A percentile compares a stretch with the other conserved stretches of the same genome.
These are phyloP conservation scores for Darksidea phi DNA, from an alignment of 495 filamentous ascomycete genomes.

Conservation along the genomic window DNA sequence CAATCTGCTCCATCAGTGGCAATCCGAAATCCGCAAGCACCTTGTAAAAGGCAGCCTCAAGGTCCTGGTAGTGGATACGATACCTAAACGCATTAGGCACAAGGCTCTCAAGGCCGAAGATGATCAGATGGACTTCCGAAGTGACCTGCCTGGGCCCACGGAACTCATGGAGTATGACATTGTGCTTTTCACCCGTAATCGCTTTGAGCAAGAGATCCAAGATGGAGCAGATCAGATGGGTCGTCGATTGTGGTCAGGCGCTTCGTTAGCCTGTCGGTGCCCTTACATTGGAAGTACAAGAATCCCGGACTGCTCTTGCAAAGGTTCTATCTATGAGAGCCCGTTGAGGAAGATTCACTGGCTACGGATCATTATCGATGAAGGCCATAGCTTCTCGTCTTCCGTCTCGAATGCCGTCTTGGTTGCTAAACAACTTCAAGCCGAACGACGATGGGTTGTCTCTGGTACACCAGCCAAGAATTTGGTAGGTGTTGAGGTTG, in stretches of 20 bases:
- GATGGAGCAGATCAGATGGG: constrained; percentile 45
- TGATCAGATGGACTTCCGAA: constrained; percentile 39
- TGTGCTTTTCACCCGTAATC: constrained; percentile 69
- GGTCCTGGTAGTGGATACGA: constrained; percentile 56
- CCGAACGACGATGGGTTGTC: constrained; percentile 82
- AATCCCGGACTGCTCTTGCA: constrained; percentile 46
- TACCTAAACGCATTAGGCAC: neutral
- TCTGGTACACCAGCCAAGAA: constrained; percentile 86
- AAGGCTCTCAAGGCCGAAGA: neutral
- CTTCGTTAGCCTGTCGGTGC: constrained; percentile 44
- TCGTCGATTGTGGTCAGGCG: constrained; percentile 23
- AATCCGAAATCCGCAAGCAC: constrained; percentile 66
- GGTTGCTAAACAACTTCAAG: constrained; percentile 64
- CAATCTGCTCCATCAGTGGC: constrained; percentile 72
- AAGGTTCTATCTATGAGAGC: constrained; percentile 51
- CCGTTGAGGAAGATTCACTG: constrained; percentile 72
- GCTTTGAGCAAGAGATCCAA: constrained; percentile 64
- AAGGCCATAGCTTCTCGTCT: constrained; percentile 75
- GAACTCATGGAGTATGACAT: constrained; percentile 72
- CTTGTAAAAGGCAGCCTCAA: constrained; percentile 58
- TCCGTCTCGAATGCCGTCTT: constrained; percentile 63
- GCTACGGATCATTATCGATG: constrained; percentile 84
- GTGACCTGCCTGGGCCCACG: constrained; percentile 57
- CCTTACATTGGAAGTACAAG: constrained; percentile 48
- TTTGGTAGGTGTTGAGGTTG: constrained; percentile 71